Base-by-base conservation (phyloP, 495 filamentous ascomycete species). In the Elaphomyces granulatus region DNA sequence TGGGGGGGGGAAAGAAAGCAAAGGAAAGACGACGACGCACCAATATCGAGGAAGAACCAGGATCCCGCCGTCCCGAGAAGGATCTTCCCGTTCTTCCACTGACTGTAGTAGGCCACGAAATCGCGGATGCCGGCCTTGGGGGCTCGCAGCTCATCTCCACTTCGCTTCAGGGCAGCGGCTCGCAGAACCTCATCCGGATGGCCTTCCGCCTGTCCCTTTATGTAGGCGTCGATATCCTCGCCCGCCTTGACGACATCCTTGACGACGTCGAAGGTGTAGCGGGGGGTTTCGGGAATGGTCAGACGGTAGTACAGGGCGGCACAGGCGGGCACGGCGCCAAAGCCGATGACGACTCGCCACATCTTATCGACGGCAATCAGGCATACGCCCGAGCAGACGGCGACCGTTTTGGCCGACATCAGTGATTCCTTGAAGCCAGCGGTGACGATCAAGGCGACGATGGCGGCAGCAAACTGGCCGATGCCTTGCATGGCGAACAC, bases 401-500 rank as follows among this genome's bases (percentile, higher is more conserved):
- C 54, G 16, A 65, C 60, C 6, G 45, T 54, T 12, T 61, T 52
- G 10, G 77, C 70, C 6, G 59, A 53, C 33, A 61, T 44, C 1
- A 87, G 70, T 0, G 77, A 77, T n/a, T 71, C 61, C 49, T 74
- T 81, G 68, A 87, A 90, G 32, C 80, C 80, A 14, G 71, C 61
- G 3, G 74, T 79, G 34, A 83, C 67, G 50, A 85, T 78, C 26
- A 87, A 59, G 42, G 78, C 74, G 42, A 87, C 65, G 26, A 87
- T 67, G 3, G 79, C 79, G 36, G 77, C 81, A 15, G 60, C 63
- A 42, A 87, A 70, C 57, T 86, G 80, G 42, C 83, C 83, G 42
- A 87, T 65, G 44, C 81, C 81, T 53, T 87, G 83, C 75, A 85
- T 87, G 45, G 81, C 74, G 51, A 90, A 87, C 33, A 90, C 82